Percentiles rank a stretch among this genome's conserved stretches.
phyloP scores from a whole-genome alignment of 305 asterid species.

The Fraxinus latifolia region DNA sequence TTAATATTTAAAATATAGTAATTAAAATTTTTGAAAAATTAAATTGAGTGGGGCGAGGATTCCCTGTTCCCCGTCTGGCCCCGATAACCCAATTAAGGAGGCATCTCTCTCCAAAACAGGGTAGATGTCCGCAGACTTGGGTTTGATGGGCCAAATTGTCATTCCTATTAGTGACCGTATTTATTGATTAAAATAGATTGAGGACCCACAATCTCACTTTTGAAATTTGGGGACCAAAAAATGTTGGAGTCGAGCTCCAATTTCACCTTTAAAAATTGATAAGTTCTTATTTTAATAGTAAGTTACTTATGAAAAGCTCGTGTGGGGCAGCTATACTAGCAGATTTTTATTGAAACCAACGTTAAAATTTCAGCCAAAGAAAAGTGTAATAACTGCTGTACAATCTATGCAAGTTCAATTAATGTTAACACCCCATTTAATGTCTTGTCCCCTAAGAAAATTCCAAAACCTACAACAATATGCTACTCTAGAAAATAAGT shows the following conservation, averaged over 20 bases:
- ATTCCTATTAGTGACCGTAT: background rate
- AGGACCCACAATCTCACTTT: background rate
- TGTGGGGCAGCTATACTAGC: background rate
- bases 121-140: too few relatives aligned
- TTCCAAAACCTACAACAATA: conserved; percentile 16
- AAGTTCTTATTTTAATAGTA: background rate
- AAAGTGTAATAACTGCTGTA: conserved; percentile 24
- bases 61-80: too few relatives aligned
- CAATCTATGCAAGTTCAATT: conserved; percentile 17
- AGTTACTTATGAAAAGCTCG: background rate
- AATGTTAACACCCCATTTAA: conserved; percentile 12
- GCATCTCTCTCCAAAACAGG: too few relatives aligned
- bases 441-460: conserved; percentile 20
- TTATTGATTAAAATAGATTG: too few relatives aligned
- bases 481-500: background rate
- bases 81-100: too few relatives aligned
- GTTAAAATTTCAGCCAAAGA: background rate
- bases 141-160: too few relatives aligned
- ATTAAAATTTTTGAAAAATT: too few relatives aligned
- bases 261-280: too few relatives aligned
- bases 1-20: too few relatives aligned
- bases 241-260: background rate
- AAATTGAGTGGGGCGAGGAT: too few relatives aligned
- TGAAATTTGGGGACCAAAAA: too few relatives aligned
- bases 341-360: background rate